Conservation (phyloP, 2,329 filamentous ascomycete species). For the Monosporascus sp. region DNA sequence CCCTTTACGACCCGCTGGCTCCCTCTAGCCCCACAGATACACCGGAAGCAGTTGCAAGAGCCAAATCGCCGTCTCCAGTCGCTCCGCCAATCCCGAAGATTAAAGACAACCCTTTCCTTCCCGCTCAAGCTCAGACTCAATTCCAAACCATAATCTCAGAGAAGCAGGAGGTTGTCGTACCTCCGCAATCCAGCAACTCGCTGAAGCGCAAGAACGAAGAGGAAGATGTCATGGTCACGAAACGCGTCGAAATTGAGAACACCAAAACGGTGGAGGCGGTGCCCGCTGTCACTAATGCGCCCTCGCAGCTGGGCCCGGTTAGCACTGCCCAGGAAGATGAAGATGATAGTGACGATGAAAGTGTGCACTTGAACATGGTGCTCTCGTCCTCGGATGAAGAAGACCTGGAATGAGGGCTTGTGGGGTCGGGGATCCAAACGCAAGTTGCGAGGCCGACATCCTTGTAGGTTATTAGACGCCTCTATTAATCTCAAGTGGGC, state of each 20-base stretch:
- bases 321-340: slow-evolving; percentile 30
- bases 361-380: slow-evolving; percentile 56
- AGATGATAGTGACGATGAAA: slow-evolving; percentile 43
- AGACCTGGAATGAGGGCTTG: slow-evolving; percentile 28
- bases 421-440: too few relatives aligned
- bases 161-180: slow-evolving; percentile 6
- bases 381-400: slow-evolving; percentile 26
- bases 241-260: slow-evolving; percentile 34
- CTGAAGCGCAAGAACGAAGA: slow-evolving; percentile 41
- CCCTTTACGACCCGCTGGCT: background rate
- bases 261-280: slow-evolving; percentile 5
- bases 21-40: slow-evolving; percentile 2
- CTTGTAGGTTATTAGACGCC: slow-evolving; percentile 1
- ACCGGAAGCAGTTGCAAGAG: slow-evolving; percentile 4
- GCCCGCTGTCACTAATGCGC: slow-evolving; percentile 3
- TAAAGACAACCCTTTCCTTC: slow-evolving; percentile 19
- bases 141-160: slow-evolving; percentile 18
- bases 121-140: slow-evolving; percentile 13
- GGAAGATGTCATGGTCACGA: slow-evolving; percentile 27
- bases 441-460: too few relatives aligned
- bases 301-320: slow-evolving; percentile 3
- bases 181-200: slow-evolving; percentile 11
- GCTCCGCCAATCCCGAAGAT: slow-evolving; percentile 6
- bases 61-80: slow-evolving; percentile 5
- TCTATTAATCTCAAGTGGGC: background rate